phyloP scores from a whole-genome alignment of 805 yeast species.

The Hanseniaspora occidentalis region DNA sequence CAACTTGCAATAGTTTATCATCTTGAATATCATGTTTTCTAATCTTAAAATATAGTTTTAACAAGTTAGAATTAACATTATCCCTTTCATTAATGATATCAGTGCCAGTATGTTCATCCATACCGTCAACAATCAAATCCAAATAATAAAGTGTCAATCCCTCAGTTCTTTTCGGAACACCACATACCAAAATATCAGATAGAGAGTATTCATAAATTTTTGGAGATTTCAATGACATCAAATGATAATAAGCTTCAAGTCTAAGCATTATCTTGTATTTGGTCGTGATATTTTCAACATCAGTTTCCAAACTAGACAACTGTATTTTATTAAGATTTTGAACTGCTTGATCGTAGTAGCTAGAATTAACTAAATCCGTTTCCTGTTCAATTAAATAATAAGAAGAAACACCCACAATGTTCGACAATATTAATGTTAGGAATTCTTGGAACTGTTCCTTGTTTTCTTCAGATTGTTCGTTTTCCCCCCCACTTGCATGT shows the following conservation, averaged over 20 bases:
- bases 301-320: too few relatives aligned
- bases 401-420: constrained; percentile 3
- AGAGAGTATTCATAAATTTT: background rate
- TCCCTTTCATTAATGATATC: too few relatives aligned
- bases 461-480: background rate
- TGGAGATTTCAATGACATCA: background rate
- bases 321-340: too few relatives aligned
- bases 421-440: background rate
- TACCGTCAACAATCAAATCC: background rate
- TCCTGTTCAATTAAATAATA: constrained; percentile 2
- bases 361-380: too few relatives aligned
- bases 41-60: too few relatives aligned
- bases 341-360: too few relatives aligned
- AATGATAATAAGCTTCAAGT: background rate
- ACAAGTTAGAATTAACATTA: too few relatives aligned
- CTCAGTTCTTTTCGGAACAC: constrained; percentile 3
- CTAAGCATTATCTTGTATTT: background rate
- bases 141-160: background rate
- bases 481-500: background rate
- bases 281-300: background rate
- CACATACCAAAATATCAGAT: background rate
- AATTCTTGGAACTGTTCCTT: background rate
- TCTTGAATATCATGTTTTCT: constrained; percentile 10
- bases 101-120: background rate
- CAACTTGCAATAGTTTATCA: constrained; percentile 9